Evolutionary conservation across 2,329 filamentous ascomycete species (phyloP).

Genomic region (Didymella sp.): DNA sequence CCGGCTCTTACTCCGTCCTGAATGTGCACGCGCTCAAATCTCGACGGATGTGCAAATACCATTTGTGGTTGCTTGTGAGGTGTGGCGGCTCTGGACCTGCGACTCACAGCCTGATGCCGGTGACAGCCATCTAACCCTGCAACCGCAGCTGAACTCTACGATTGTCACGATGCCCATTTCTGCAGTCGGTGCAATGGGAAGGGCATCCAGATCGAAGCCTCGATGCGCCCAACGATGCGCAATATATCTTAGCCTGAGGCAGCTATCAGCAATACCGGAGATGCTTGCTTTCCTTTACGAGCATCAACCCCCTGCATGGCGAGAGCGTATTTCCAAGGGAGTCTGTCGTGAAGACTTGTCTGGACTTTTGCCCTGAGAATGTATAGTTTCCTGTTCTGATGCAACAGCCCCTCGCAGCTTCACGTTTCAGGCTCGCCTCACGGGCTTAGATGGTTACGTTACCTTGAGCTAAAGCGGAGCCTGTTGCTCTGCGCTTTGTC

Average conservation of each 20-base stretch:
- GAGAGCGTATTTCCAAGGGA: background rate
- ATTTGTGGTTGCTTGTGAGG: background rate
- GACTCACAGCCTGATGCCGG: background rate
- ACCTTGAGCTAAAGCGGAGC: background rate
- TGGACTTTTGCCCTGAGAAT: background rate
- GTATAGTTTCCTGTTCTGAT: background rate
- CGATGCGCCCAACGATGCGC: background rate
- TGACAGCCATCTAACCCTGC: background rate
- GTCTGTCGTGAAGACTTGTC: background rate
- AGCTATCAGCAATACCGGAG: background rate
- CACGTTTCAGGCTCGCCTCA: background rate
- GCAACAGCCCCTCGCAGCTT: background rate
- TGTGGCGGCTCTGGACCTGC: conserved; percentile 15
- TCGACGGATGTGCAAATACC: background rate
- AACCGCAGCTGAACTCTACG: background rate
- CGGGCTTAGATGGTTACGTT: background rate
- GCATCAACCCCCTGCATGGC: background rate
- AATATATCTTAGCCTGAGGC: background rate
- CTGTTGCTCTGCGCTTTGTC: background rate
- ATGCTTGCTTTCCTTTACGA: background rate
- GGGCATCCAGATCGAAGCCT: background rate
- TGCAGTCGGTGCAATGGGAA: background rate
- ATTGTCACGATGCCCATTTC: background rate
- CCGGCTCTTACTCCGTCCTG: background rate
- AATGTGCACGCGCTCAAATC: background rate